A percentile compares a stretch with the other conserved stretches of the same genome.
These are phyloP conservation scores for Ocimum tenuiflorum DNA, from an alignment of 257 asterid genomes.

Conservation along the genomic window DNA sequence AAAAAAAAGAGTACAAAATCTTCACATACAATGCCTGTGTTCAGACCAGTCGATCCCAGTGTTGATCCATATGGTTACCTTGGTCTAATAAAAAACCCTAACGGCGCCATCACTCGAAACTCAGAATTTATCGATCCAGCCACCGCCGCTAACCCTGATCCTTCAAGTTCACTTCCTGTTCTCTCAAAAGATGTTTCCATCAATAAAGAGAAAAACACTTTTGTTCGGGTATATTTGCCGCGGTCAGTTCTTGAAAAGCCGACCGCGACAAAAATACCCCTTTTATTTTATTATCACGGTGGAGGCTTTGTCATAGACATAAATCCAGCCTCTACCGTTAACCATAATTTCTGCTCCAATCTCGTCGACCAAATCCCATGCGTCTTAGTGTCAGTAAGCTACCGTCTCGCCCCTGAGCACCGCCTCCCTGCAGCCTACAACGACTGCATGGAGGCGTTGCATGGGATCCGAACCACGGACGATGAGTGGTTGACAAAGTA, in stretches of 20 bases:
- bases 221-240: no score
- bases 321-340: constrained; percentile 18
- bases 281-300: constrained; percentile 43
- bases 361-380: constrained; percentile 1
- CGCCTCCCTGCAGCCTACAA: constrained; percentile 41
- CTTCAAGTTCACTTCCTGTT: no score
- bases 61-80: no score
- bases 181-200: no score
- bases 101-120: no score
- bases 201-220: no score
- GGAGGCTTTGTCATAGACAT: constrained; percentile 39
- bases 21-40: no score
- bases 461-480: constrained; percentile 15
- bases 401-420: constrained; percentile 47
- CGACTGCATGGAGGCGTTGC: constrained; percentile 24
- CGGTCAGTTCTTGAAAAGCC: not conserved
- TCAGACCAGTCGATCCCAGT: no score
- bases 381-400: constrained; percentile 36
- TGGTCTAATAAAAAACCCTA: no score
- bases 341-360: not conserved
- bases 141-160: not conserved
- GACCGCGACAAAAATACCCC: constrained; percentile 27
- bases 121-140: no score
- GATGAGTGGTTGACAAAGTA: constrained; percentile 26
- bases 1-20: no score